A percentile compares a stretch with the other conserved stretches of the same genome.
Conservation (phyloP, 1,139 yeast species). For the Nakaseomyces bracarensis region DNA sequence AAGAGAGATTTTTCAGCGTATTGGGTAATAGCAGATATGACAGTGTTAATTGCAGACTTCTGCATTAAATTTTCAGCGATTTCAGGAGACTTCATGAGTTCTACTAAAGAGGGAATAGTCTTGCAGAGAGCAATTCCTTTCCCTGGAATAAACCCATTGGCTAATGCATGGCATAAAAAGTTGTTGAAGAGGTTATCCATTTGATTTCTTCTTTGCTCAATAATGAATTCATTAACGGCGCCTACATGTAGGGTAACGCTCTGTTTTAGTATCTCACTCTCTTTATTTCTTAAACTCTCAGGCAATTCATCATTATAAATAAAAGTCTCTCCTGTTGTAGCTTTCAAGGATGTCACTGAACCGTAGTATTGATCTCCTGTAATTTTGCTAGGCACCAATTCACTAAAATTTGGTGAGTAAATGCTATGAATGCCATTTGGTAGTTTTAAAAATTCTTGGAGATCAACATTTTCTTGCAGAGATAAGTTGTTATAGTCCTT, state of each 20-base stretch:
- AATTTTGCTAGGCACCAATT: conserved; percentile 26
- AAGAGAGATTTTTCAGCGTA: conserved; percentile 8
- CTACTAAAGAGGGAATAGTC: conserved; percentile 13
- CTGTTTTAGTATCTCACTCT: conserved; percentile 16
- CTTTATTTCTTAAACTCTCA: conserved; percentile 10
- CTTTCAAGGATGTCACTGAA: conserved; percentile 25
- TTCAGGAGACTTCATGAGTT: background rate
- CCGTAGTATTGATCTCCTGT: conserved; percentile 25
- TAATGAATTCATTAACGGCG: conserved; percentile 26
- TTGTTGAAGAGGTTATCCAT: conserved; percentile 26
- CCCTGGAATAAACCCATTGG: conserved; percentile 26
- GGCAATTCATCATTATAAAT: conserved; percentile 19
- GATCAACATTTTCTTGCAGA: conserved; percentile 22
- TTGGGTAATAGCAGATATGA: conserved; percentile 11
- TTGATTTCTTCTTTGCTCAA: conserved; percentile 23
- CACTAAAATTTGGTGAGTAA: conserved; percentile 26
- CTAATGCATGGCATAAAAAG: conserved; percentile 23
- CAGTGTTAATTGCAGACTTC: conserved; percentile 15
- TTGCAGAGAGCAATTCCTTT: conserved; percentile 24
- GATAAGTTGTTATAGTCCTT: conserved; percentile 16
- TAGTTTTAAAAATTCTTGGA: conserved; percentile 23
- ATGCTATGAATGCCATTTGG: conserved; percentile 26
- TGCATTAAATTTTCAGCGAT: conserved; percentile 6
- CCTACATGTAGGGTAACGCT: conserved; percentile 29
- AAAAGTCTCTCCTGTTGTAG: conserved; percentile 30